These are phyloP conservation scores for Priceomyces carsonii DNA, from an alignment of 805 yeast genomes.

Conservation along the genomic window DNA sequence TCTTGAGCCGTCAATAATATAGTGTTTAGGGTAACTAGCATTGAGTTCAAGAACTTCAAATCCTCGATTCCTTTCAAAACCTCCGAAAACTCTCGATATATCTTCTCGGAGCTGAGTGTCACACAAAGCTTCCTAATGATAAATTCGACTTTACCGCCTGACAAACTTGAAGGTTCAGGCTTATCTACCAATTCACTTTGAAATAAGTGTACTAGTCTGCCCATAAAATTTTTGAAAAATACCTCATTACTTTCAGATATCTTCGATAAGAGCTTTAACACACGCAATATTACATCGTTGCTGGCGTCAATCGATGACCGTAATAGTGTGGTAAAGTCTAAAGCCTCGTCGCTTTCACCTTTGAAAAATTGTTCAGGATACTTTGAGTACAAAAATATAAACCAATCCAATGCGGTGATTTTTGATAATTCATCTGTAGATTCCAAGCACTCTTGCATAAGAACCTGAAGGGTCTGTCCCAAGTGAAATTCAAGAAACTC, in stretches of 20 bases:
- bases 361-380: conserved; percentile 40
- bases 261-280: conserved; percentile 68
- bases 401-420: conserved; percentile 87
- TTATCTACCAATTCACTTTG: conserved; percentile 50
- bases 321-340: conserved; percentile 72
- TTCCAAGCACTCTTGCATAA: conserved; percentile 59
- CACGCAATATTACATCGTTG: conserved; percentile 75
- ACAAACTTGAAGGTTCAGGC: conserved; percentile 3
- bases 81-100: conserved; percentile 76
- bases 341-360: conserved; percentile 17
- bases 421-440: conserved; percentile 70
- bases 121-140: conserved; percentile 83
- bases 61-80: conserved; percentile 58
- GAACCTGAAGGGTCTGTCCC: conserved; percentile 60
- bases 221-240: conserved; percentile 74
- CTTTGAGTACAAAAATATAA: conserved; percentile 73
- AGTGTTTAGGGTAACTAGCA: conserved; percentile 85
- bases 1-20: conserved; percentile 87
- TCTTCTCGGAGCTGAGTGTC: conserved; percentile 77
- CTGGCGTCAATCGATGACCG: conserved; percentile 70
- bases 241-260: conserved; percentile 75
- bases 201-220: conserved; percentile 67
- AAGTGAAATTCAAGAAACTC: conserved; percentile 43
- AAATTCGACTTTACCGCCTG: conserved; percentile 58
- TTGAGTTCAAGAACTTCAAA: conserved; percentile 68